Evolutionary conservation across 495 filamentous ascomycete genomes (phyloP).

Genomic region (Tuber microsphaerosporum): DNA sequence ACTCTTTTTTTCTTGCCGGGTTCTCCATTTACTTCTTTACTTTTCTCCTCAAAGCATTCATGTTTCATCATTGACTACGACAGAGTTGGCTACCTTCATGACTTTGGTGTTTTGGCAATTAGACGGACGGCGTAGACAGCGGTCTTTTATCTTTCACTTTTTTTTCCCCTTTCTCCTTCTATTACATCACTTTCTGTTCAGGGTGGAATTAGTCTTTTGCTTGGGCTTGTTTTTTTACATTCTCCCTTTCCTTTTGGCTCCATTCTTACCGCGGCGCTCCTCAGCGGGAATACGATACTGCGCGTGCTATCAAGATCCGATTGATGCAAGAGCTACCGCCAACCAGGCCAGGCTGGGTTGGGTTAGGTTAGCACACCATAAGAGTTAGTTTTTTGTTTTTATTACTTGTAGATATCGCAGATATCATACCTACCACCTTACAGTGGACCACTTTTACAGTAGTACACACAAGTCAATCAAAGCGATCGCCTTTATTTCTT

Average conservation of each 20-base stretch:
- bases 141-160: background rate
- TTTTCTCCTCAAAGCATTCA: background rate
- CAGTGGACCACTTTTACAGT: background rate
- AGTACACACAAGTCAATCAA: background rate
- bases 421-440: background rate
- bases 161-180: background rate
- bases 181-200: background rate
- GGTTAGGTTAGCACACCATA: background rate
- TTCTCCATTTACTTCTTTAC: background rate
- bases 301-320: background rate
- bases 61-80: background rate
- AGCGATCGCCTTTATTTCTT: background rate
- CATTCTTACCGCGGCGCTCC: background rate
- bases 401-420: background rate
- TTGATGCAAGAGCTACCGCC: background rate
- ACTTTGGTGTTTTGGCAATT: slow-evolving; percentile 1
- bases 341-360: background rate
- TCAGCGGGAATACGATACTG: background rate
- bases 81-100: background rate
- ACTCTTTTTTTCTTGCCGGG: background rate
- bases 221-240: background rate
- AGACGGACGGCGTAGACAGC: background rate
- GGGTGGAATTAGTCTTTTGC: background rate
- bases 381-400: background rate
- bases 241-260: background rate